phyloP scores from a whole-genome alignment of 306 rosid genomes.

The cucumber (Cucumis sativus) region Cucumber_9930_V3 NC_026660.2:2450501-2451000 shows the following conservation, averaged over 20 bases:
- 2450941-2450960: no score
- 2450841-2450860: background rate
- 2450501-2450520: constrained; percentile 21
- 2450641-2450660: background rate
- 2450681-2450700: background rate
- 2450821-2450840: background rate
- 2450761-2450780: no score
- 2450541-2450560: no score
- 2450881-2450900: background rate
- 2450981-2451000: no score
- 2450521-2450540: background rate
- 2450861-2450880: background rate
- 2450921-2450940: no score
- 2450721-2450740: no score
- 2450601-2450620: background rate
- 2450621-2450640: background rate
- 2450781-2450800: no score
- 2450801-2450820: background rate
- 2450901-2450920: no score
- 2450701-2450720: background rate
- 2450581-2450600: background rate
- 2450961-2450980: no score
- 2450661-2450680: background rate
- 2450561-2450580: background rate
- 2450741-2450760: no score